Base-by-base conservation (phyloP, 495 filamentous ascomycete genomes). In the Glutinoglossum americanum region DNA sequence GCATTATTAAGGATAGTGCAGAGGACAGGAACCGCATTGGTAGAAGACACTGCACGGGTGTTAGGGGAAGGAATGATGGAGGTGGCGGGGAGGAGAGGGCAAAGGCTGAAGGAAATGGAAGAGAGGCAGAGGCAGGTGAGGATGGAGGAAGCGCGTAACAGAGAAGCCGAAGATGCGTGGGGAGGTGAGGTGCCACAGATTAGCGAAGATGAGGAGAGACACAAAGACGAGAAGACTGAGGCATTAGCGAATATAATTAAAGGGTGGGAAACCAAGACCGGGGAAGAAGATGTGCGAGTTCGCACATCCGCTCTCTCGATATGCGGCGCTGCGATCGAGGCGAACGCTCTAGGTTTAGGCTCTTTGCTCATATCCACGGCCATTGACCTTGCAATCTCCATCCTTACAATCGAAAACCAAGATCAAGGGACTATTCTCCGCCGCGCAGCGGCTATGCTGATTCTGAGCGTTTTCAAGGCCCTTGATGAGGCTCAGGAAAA, bases 221-320 rank as follows among this genome's bases (percentile, higher is more conserved):
- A 75, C 25, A 75, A 60, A 19, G 57, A 28, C 26, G 37, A 28
- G 47, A 9, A 19, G 49, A 17, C 39, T 45, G 59, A 54, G 23
- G 45, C 33, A 27, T 69, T 83, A 0, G 74, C 75, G 17, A 75
- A 76, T 51, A 85, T 93, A 39, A 73, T 93, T 1, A 69, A 74
- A 5, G 83, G 83, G 5, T 94, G 88, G 88, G 78, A 81, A 55
- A 74, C 75, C 45, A 83, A 76, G 55, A 76, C 80, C 0, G 74
- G 77, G 0, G 72, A 76, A 21, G 88, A 94, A 62, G 87, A 94
- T 63, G 71, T 90, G 1, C 75, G 88, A 15, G 74, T 89, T 39
- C 79, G 88, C 6, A 74, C 85, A 9, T 92, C 86, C 0, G 86
- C 87, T 2, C 67, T 94, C 0, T 84, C 83, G 5, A 76, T 94